Evolutionary conservation across 805 yeast species (phyloP).

Genomic region (Jamesozyma rosinii): DNA sequence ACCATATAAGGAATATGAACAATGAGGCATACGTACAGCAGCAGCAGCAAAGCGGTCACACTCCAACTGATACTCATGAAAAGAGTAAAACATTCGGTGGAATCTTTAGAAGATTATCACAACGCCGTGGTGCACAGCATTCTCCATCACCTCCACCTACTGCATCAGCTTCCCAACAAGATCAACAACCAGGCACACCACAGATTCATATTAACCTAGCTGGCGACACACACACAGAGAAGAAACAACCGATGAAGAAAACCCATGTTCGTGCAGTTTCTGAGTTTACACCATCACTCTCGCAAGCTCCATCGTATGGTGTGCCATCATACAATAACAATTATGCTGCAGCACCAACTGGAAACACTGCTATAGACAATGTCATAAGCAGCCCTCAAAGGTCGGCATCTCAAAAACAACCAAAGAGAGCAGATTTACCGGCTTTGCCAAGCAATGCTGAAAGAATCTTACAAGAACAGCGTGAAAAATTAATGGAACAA

Average conservation of each 20-base stretch:
- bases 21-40: slow-evolving; percentile 22
- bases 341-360: not conserved
- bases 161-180: slow-evolving; percentile 3
- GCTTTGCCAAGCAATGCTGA: slow-evolving; percentile 32
- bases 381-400: slow-evolving; percentile 16
- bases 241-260: slow-evolving; percentile 9
- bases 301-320: slow-evolving; percentile 28
- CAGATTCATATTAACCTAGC: slow-evolving; percentile 8
- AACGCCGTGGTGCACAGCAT: slow-evolving; percentile 20
- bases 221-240: slow-evolving; percentile 3
- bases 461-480: slow-evolving; percentile 26
- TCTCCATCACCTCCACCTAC: slow-evolving; percentile 6
- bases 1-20: slow-evolving; percentile 5
- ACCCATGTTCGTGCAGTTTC: slow-evolving; percentile 35
- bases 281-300: slow-evolving; percentile 26
- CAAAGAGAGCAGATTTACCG: slow-evolving; percentile 22
- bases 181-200: not conserved
- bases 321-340: not conserved
- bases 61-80: slow-evolving; percentile 16
- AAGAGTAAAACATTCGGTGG: slow-evolving; percentile 25
- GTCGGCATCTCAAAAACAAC: slow-evolving; percentile 24
- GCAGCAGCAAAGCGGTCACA: slow-evolving; percentile 13
- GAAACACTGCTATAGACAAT: slow-evolving; percentile 1
- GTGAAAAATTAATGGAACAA: slow-evolving; percentile 16
- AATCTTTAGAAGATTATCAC: slow-evolving; percentile 30